phyloP scores from a whole-genome alignment of 768 basidiomycete genomes.

The Collybia nuda region DNA sequence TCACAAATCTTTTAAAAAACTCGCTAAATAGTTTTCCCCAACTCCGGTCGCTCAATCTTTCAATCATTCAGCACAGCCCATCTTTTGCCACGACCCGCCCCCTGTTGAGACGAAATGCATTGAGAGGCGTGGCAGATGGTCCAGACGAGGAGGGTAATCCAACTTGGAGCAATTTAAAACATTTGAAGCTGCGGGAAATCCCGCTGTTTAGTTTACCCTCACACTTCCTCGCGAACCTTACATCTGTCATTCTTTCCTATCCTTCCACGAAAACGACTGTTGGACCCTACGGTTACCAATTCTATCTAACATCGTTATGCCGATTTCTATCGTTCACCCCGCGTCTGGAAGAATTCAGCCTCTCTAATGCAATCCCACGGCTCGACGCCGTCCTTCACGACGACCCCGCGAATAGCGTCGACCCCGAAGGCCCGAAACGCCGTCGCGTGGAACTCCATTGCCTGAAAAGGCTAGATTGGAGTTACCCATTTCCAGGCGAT shows the following conservation, averaged over 20 bases:
- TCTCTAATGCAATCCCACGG: slow-evolving; percentile 40
- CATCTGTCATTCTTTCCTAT: slow-evolving; percentile 41
- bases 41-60: not conserved
- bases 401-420: slow-evolving; percentile 1
- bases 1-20: not conserved
- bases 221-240: slow-evolving; percentile 36
- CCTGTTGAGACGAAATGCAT: slow-evolving; percentile 7
- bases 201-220: slow-evolving; percentile 36
- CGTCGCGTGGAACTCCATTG: slow-evolving; percentile 31
- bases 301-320: slow-evolving; percentile 39
- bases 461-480: slow-evolving; percentile 48
- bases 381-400: slow-evolving; percentile 28
- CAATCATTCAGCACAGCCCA: not conserved
- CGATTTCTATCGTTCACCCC: slow-evolving; percentile 35
- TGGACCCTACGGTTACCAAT: slow-evolving; percentile 25
- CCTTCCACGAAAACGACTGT: slow-evolving; percentile 22
- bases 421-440: not conserved
- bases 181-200: slow-evolving; percentile 41
- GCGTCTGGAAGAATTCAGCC: slow-evolving; percentile 39
- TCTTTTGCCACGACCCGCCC: not conserved
- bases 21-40: not conserved
- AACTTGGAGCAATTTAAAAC: slow-evolving; percentile 20
- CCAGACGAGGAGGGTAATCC: slow-evolving; percentile 1
- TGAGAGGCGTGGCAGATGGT: not conserved
- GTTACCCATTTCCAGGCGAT: slow-evolving; percentile 39